Evolutionary conservation across 148 eudicot genomes (phyloP).

Genomic region (Heliosperma pusillum): DNA sequence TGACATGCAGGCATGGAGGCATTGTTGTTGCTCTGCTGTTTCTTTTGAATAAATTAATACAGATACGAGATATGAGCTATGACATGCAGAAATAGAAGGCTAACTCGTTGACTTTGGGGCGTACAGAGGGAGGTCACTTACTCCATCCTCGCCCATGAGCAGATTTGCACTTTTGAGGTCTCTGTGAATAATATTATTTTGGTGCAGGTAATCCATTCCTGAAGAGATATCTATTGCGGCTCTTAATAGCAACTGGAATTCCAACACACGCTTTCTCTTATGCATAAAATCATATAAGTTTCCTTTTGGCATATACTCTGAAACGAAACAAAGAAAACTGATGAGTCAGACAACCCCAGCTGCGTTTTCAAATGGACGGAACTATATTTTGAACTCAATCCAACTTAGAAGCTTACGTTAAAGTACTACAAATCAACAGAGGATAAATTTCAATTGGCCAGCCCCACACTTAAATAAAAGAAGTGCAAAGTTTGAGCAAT

Average conservation of each 20-base stretch:
- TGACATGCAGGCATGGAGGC: too few species aligned
- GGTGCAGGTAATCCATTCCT: slow-evolving; percentile 88
- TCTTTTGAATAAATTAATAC: too few species aligned
- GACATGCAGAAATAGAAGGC: too few species aligned
- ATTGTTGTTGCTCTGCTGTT: too few species aligned
- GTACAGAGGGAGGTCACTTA: slow-evolving; percentile 30
- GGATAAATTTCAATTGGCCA: too few species aligned
- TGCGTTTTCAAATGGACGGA: neutral
- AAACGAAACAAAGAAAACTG: slow-evolving; percentile 14
- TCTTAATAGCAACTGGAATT: slow-evolving; percentile 55
- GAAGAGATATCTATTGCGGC: slow-evolving; percentile 73
- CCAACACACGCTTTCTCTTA: slow-evolving; percentile 55
- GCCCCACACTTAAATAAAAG: too few species aligned
- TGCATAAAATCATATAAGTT: slow-evolving; percentile 75
- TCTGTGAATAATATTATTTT: slow-evolving; percentile 75
- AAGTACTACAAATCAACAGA: too few species aligned
- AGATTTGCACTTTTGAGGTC: slow-evolving; percentile 92
- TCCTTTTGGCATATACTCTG: slow-evolving; percentile 83
- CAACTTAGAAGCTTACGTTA: too few species aligned
- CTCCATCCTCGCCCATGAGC: slow-evolving; percentile 71
- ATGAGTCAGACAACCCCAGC: slow-evolving; percentile 24
- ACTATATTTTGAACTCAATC: neutral
- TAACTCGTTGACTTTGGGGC: neutral
- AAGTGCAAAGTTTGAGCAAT: too few species aligned
- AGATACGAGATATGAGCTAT: too few species aligned